Conservation (phyloP, 305 asterid genomes). For the Fraxinus angustifolia region DNA sequence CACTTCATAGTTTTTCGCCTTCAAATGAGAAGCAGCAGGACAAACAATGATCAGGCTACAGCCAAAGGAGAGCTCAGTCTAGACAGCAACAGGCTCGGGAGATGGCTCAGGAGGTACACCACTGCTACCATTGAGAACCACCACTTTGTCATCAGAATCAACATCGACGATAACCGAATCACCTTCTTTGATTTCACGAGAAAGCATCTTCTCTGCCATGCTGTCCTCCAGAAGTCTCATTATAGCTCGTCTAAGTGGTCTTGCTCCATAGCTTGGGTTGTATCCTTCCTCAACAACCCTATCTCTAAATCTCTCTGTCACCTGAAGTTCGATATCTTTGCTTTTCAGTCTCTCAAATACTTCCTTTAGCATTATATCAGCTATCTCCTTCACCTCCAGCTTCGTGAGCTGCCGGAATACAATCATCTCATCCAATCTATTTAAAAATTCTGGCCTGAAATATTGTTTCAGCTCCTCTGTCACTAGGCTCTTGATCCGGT, state of each 20-base stretch:
- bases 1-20: not conserved
- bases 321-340: slow-evolving; percentile 85
- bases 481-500: slow-evolving; percentile 82
- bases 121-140: slow-evolving; percentile 69
- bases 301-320: slow-evolving; percentile 84
- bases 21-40: slow-evolving; percentile 24
- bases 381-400: slow-evolving; percentile 91
- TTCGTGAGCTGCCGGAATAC: slow-evolving; percentile 93
- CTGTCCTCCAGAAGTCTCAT: slow-evolving; percentile 95
- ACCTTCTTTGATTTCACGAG: slow-evolving; percentile 85
- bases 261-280: slow-evolving; percentile 91
- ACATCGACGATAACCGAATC: slow-evolving; percentile 88
- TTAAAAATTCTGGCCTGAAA: slow-evolving; percentile 94
- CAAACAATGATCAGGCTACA: slow-evolving; percentile 18
- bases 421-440: slow-evolving; percentile 91
- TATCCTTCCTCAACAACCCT: slow-evolving; percentile 95
- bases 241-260: slow-evolving; percentile 87
- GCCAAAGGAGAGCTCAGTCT: slow-evolving; percentile 19
- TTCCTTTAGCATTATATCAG: slow-evolving; percentile 89
- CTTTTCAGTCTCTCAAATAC: slow-evolving; percentile 66
- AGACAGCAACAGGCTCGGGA: slow-evolving; percentile 59
- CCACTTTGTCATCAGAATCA: slow-evolving; percentile 77
- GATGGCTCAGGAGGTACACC: slow-evolving; percentile 65
- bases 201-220: slow-evolving; percentile 95
- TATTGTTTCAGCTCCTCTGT: slow-evolving; percentile 86